Percentiles rank a stretch among this genome's conserved stretches.
Conservation (phyloP, 2,329 filamentous ascomycete genomes). For the Phyllosticta citriasiana region DNA sequence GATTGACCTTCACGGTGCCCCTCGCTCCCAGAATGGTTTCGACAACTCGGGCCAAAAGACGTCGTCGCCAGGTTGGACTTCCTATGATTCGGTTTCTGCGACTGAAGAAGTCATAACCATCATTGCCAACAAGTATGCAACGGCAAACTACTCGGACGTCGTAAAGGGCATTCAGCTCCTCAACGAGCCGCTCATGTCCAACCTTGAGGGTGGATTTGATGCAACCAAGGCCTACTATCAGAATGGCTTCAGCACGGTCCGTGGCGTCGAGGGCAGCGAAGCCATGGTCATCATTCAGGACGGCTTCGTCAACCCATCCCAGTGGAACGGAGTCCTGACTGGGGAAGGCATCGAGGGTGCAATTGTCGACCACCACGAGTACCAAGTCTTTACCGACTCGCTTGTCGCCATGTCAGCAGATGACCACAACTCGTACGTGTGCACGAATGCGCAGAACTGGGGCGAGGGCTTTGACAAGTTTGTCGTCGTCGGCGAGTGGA, state of each 20-base stretch:
- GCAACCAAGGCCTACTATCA: conserved; percentile 46
- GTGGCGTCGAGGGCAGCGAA: conserved; percentile 31
- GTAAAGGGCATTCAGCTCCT: conserved; percentile 48
- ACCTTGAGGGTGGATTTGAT: conserved; percentile 35
- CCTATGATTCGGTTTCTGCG: conserved; percentile 36
- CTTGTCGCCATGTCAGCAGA: conserved; percentile 41
- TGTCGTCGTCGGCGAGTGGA: conserved; percentile 59
- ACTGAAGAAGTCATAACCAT: conserved; percentile 47
- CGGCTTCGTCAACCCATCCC: conserved; percentile 42
- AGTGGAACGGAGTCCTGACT: conserved; percentile 53
- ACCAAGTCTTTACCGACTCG: conserved; percentile 50
- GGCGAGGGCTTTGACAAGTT: conserved; percentile 47
- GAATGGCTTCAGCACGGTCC: conserved; percentile 41
- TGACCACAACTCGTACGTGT: conserved; percentile 47
- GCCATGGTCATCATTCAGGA: conserved; percentile 47
- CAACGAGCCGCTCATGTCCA: conserved; percentile 43
- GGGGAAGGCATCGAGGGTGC: conserved; percentile 44
- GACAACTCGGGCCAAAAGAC: conserved; percentile 50
- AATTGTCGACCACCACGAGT: conserved; percentile 59
- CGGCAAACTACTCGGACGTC: conserved; percentile 44
- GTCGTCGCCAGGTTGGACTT: conserved; percentile 34
- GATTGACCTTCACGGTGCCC: conserved; percentile 47
- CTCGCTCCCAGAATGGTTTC: conserved; percentile 49
- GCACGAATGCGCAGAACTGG: conserved; percentile 42
- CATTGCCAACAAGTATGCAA: conserved; percentile 50